Conservation (phyloP, 2,329 filamentous ascomycete genomes). For the Pestalotiopsis sp. region DNA sequence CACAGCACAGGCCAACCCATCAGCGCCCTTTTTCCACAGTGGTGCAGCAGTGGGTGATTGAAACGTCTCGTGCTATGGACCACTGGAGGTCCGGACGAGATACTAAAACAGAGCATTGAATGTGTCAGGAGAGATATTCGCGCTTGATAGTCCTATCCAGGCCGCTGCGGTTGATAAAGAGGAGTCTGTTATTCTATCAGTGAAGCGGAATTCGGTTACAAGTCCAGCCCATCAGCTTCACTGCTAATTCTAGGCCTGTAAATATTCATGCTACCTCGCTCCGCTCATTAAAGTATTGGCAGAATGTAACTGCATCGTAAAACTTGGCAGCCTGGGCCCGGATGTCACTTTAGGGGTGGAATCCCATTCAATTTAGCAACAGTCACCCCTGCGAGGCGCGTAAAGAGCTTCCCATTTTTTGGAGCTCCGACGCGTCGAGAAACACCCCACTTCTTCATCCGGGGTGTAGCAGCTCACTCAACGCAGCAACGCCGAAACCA, state of each 20-base stretch:
- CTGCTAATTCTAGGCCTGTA: neutral
- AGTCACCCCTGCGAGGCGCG: neutral
- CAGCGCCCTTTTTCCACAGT: neutral
- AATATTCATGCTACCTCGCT: neutral
- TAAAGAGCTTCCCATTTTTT: neutral
- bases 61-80: neutral
- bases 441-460: neutral
- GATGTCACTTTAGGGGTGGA: neutral
- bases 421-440: conserved; percentile 9
- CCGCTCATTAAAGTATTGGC: neutral
- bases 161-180: neutral
- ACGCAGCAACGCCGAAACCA: neutral
- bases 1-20: conserved; percentile 1
- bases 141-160: neutral
- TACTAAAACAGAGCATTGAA: neutral
- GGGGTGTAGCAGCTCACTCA: neutral
- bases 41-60: neutral
- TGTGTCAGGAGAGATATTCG: neutral
- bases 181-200: neutral
- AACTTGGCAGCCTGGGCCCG: neutral
- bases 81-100: neutral
- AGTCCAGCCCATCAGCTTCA: neutral
- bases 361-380: conserved; percentile 1
- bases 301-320: neutral
- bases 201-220: neutral